Percentiles rank a stretch among this genome's conserved stretches.
Conservation (phyloP, 257 asterid genomes). For the Voacanga thouarsii region DNA sequence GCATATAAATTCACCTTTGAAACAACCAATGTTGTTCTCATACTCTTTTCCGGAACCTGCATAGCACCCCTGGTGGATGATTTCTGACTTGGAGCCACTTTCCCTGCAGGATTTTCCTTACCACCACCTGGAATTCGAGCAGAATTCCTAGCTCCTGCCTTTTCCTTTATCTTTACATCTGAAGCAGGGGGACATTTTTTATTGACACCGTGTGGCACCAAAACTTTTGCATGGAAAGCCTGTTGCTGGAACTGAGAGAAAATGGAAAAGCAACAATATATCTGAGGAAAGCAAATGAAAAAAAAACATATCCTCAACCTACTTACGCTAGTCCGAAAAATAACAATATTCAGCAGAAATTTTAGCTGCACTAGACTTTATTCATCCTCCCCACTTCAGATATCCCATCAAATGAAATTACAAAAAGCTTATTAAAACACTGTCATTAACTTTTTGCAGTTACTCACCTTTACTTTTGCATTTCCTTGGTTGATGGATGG, state of each 20-base stretch:
- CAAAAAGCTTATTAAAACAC: conserved; percentile 3
- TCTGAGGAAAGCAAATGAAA: neutral
- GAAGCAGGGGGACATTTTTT: conserved; percentile 7
- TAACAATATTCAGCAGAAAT: neutral
- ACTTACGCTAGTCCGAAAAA: neutral
- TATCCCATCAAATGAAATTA: neutral
- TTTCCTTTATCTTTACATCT: conserved; percentile 18
- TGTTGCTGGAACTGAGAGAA: conserved; percentile 18
- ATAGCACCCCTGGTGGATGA: conserved; percentile 14
- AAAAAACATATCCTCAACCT: neutral
- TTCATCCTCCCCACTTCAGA: neutral
- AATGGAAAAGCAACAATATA: conserved; percentile 1
- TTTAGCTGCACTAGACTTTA: neutral
- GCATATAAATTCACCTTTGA: conserved; percentile 23
- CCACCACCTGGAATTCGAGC: conserved; percentile 21
- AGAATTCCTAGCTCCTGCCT: conserved; percentile 11
- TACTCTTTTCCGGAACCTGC: conserved; percentile 18
- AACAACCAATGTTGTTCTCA: conserved; percentile 23
- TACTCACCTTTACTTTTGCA: conserved; percentile 25
- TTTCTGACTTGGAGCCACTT: conserved; percentile 14
- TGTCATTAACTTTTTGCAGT: neutral
- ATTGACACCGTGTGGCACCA: conserved; percentile 21
- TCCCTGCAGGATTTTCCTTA: conserved; percentile 34
- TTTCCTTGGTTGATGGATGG: conserved; percentile 15
- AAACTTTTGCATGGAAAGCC: conserved; percentile 15